A percentile compares a stretch with the other conserved stretches of the same genome.
Conservation (phyloP, 495 filamentous ascomycete species). For the Oidiodendron maius region DNA sequence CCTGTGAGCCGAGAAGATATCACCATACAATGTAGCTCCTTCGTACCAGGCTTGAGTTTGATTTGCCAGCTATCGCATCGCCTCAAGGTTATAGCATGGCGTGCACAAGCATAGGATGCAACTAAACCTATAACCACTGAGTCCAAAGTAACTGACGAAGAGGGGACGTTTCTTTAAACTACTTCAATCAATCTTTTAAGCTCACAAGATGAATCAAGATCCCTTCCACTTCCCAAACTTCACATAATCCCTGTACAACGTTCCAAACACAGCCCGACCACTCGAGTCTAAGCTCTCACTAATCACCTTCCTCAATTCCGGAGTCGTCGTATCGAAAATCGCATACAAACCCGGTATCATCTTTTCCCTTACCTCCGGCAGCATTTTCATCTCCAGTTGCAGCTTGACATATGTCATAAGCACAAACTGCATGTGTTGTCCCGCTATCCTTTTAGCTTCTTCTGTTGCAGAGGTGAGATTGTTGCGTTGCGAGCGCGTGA, state of each 20-base stretch:
- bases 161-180: too few species aligned
- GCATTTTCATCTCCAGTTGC: slow-evolving; percentile 47
- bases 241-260: slow-evolving; percentile 62
- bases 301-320: slow-evolving; percentile 57
- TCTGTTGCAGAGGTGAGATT: slow-evolving; percentile 69
- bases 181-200: too few species aligned
- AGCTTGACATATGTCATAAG: slow-evolving; percentile 65
- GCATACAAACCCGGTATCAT: slow-evolving; percentile 69
- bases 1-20: too few species aligned
- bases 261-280: slow-evolving; percentile 64
- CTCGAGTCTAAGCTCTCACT: slow-evolving; percentile 64
- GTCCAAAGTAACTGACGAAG: too few species aligned
- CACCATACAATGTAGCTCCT: too few species aligned
- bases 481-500: slow-evolving; percentile 42
- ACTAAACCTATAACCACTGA: too few species aligned
- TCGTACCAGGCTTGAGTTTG: too few species aligned
- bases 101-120: too few species aligned
- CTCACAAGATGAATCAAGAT: too few species aligned
- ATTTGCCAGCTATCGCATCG: too few species aligned
- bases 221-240: slow-evolving; percentile 69
- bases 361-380: slow-evolving; percentile 56
- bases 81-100: too few species aligned
- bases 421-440: slow-evolving; percentile 67
- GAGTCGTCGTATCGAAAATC: slow-evolving; percentile 60
- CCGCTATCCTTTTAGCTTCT: slow-evolving; percentile 67